A percentile compares a stretch with the other conserved stretches of the same genome.
Evolutionary conservation across 768 basidiomycete genomes (phyloP).

Genomic region (Albatrellus ellisii): DNA sequence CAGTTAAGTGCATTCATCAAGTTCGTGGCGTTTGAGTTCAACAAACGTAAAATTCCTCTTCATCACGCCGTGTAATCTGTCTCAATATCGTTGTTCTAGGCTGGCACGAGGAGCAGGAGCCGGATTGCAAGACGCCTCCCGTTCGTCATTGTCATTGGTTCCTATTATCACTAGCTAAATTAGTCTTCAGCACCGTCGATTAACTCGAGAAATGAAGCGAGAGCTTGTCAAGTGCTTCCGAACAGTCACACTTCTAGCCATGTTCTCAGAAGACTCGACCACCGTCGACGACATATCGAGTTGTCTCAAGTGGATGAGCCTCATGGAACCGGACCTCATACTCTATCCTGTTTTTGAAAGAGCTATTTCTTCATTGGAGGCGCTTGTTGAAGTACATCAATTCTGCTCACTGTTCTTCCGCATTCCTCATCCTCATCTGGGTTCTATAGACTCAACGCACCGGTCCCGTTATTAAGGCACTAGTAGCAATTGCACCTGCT

Average conservation of each 20-base stretch:
- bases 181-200: constrained; percentile 44
- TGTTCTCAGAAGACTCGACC: constrained; percentile 75
- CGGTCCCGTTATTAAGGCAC: constrained; percentile 72
- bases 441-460: constrained; percentile 65
- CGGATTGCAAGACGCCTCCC: constrained; percentile 70
- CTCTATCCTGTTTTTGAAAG: constrained; percentile 72
- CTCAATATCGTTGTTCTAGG: constrained; percentile 24
- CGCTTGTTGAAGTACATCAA: constrained; percentile 59
- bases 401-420: neutral
- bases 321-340: constrained; percentile 80
- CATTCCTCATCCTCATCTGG: neutral
- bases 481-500: constrained; percentile 69
- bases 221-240: constrained; percentile 75
- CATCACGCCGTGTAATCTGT: neutral
- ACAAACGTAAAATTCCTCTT: constrained; percentile 40
- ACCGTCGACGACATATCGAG: constrained; percentile 69
- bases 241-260: constrained; percentile 75
- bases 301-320: constrained; percentile 68
- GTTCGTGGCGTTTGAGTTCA: constrained; percentile 73
- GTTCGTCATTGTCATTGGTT: constrained; percentile 20
- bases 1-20: constrained; percentile 80
- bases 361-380: constrained; percentile 78
- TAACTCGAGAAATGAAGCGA: constrained; percentile 67
- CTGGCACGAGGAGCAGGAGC: constrained; percentile 66
- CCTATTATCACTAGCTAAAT: neutral